These are phyloP conservation scores for Phytophthora tubulina DNA, from an alignment of 352 stramenopile species.

Conservation along the genomic window DNA sequence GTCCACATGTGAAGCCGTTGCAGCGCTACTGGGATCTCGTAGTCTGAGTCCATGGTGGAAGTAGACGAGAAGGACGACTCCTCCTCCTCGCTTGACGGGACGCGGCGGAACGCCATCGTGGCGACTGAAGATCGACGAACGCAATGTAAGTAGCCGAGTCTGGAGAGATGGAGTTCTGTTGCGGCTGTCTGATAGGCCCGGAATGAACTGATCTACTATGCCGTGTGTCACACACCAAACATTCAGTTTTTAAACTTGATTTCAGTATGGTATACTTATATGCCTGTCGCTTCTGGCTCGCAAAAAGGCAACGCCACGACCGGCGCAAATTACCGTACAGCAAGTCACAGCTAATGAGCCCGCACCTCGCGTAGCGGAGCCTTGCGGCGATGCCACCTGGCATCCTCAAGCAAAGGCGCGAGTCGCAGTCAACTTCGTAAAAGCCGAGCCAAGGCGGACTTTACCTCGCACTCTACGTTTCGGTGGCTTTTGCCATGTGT, in stretches of 20 bases:
- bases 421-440: constrained; percentile 29
- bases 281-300: constrained; percentile 5
- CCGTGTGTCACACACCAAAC: constrained; percentile 36
- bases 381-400: constrained; percentile 12
- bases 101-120: constrained; percentile 36
- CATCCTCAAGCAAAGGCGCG: constrained; percentile 8
- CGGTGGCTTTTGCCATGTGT: constrained; percentile 22
- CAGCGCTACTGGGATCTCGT: constrained; percentile 79
- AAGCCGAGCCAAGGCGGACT: constrained; percentile 28
- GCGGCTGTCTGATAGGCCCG: constrained; percentile 3
- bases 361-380: constrained; percentile 25
- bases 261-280: neutral
- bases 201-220: constrained; percentile 15
- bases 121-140: constrained; percentile 8
- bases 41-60: constrained; percentile 89
- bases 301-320: constrained; percentile 19
- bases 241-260: constrained; percentile 28
- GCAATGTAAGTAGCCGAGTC: neutral
- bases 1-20: constrained; percentile 69
- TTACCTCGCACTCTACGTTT: constrained; percentile 17
- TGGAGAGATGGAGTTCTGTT: constrained; percentile 19
- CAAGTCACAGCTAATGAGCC: constrained; percentile 14
- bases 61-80: constrained; percentile 82
- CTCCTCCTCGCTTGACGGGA: constrained; percentile 49
- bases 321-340: neutral